Conservation (phyloP, 768 basidiomycete genomes). For the Rhizopogon rudus region DNA sequence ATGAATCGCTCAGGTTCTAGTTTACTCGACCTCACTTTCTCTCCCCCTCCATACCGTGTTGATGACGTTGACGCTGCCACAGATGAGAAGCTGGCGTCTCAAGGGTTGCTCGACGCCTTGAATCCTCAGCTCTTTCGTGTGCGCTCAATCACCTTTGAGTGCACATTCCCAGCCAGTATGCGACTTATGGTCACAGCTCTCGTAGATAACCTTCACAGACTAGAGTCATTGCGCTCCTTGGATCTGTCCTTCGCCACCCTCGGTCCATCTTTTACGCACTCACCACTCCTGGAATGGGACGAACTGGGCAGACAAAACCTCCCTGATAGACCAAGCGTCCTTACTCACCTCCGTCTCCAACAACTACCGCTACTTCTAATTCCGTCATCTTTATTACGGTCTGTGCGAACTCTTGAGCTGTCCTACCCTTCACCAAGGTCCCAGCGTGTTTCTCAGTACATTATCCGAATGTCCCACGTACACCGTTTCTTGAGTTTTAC, state of each 20-base stretch:
- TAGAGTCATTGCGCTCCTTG: conserved; percentile 19
- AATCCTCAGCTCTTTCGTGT: conserved; percentile 21
- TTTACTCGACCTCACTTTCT: conserved; percentile 32
- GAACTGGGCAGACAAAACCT: conserved; percentile 7
- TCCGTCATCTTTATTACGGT: conserved; percentile 30
- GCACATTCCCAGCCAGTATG: conserved; percentile 25
- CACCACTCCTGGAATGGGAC: conserved; percentile 19
- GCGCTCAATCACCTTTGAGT: conserved; percentile 30
- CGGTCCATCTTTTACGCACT: conserved; percentile 23
- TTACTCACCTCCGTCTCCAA: conserved; percentile 34
- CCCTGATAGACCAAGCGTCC: conserved; percentile 6
- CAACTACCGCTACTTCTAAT: conserved; percentile 37
- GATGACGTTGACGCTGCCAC: conserved; percentile 12
- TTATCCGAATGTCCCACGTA: conserved; percentile 36
- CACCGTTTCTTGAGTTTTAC: conserved; percentile 31
- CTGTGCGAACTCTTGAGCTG: conserved; percentile 39
- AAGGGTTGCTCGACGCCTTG: conserved; percentile 20
- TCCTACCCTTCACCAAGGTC: conserved; percentile 30
- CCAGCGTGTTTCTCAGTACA: conserved; percentile 23
- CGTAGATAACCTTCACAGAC: conserved; percentile 13
- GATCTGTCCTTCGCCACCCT: conserved; percentile 22
- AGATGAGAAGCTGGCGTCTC: conserved; percentile 11
- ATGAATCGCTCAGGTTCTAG: conserved; percentile 30
- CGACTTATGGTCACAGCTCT: conserved; percentile 16
- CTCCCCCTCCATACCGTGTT: conserved; percentile 12